Conservation (phyloP, 2,329 filamentous ascomycete species). For the Camptophora hylomeconis region DNA sequence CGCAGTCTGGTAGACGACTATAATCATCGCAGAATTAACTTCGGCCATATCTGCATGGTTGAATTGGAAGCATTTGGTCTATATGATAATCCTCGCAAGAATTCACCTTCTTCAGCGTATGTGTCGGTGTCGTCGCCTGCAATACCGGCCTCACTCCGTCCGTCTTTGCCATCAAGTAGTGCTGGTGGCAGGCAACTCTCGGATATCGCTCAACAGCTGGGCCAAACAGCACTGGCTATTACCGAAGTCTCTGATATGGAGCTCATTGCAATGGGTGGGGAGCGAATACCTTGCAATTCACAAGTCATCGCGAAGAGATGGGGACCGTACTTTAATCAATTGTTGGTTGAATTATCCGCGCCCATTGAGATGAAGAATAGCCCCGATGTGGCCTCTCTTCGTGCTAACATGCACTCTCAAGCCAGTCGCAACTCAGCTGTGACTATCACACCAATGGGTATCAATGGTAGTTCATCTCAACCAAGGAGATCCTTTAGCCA, state of each 20-base stretch:
- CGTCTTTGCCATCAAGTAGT: constrained; percentile 32
- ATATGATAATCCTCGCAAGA: constrained; percentile 84
- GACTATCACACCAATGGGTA: constrained; percentile 58
- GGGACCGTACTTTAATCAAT: constrained; percentile 91
- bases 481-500: constrained; percentile 15
- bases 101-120: constrained; percentile 66
- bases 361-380: constrained; percentile 46
- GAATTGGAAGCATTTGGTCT: constrained; percentile 94
- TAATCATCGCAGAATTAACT: constrained; percentile 95
- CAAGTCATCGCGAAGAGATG: constrained; percentile 75
- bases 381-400: constrained; percentile 58
- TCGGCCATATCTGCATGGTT: constrained; percentile 91
- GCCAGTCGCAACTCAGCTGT: constrained; percentile 56
- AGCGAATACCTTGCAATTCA: constrained; percentile 87
- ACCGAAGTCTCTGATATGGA: constrained; percentile 95
- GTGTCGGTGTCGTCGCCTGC: constrained; percentile 67
- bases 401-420: constrained; percentile 41
- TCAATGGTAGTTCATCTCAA: constrained; percentile 19
- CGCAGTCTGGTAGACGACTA: constrained; percentile 93
- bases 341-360: constrained; percentile 65
- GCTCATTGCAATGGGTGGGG: constrained; percentile 78
- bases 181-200: constrained; percentile 67
- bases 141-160: constrained; percentile 40
- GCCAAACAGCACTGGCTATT: constrained; percentile 63
- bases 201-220: constrained; percentile 69